phyloP scores from a whole-genome alignment of 352 stramenopile genomes.

The Poterioochromonas sp. region DNA sequence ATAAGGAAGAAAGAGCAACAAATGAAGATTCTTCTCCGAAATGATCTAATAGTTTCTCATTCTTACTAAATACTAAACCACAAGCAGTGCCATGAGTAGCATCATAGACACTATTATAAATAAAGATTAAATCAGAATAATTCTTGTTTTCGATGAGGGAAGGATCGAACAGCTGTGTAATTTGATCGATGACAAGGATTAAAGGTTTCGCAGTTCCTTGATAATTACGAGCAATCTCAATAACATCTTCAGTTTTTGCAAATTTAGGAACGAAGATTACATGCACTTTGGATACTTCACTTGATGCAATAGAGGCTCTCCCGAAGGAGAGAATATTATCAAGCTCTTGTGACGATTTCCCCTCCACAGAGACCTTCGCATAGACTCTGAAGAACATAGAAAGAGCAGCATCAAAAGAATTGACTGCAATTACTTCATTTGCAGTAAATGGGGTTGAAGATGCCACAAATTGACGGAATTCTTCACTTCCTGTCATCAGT shows the following conservation, averaged over 20 bases:
- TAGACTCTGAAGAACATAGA: background rate
- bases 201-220: background rate
- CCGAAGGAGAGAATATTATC: background rate
- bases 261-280: background rate
- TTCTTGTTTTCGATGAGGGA: background rate
- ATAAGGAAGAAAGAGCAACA: background rate
- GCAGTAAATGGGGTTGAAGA: background rate
- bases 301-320: background rate
- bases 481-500: background rate
- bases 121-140: background rate
- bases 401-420: background rate
- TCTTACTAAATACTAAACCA: background rate
- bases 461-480: background rate
- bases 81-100: background rate
- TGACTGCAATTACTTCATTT: background rate
- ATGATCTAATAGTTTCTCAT: background rate
- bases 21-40: background rate
- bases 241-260: background rate
- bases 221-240: background rate
- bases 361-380: background rate
- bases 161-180: too few relatives aligned
- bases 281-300: background rate
- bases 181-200: background rate
- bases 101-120: background rate
- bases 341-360: background rate